Conservation (phyloP, 2,329 filamentous ascomycete genomes). For the Sporothrix inflata region DNA sequence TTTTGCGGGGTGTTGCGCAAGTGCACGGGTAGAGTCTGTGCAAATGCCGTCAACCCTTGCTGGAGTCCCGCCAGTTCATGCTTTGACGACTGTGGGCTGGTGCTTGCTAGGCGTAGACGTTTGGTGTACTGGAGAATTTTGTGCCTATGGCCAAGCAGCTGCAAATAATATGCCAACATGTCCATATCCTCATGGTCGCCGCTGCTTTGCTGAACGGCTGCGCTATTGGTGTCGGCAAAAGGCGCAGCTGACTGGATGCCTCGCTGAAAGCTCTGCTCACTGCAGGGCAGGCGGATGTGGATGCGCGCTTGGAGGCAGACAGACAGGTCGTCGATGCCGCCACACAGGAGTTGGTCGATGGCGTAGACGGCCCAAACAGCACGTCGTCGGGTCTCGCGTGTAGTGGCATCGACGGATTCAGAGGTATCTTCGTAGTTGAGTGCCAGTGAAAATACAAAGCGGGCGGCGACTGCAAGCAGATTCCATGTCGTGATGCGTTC, state of each 20-base stretch:
- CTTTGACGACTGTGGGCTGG: not conserved
- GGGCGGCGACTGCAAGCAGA: constrained; percentile 1
- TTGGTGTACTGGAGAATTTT: constrained; percentile 20
- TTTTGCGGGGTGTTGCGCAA: constrained; percentile 3
- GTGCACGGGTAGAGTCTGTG: not conserved
- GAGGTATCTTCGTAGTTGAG: constrained; percentile 23
- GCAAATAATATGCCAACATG: constrained; percentile 20
- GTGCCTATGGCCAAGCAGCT: constrained; percentile 1
- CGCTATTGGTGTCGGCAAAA: not conserved
- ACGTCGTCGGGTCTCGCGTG: constrained; percentile 36
- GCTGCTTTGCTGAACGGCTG: not conserved
- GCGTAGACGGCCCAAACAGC: constrained; percentile 39
- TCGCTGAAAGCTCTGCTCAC: constrained; percentile 20
- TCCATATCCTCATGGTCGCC: constrained; percentile 1
- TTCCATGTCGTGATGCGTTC: not conserved
- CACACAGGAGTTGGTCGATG: constrained; percentile 37
- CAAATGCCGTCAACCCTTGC: not conserved
- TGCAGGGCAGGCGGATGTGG: constrained; percentile 31
- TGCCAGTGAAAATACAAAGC: not conserved
- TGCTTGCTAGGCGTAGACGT: not conserved
- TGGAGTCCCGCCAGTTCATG: not conserved
- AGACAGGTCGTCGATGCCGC: constrained; percentile 39
- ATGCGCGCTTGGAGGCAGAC: constrained; percentile 37
- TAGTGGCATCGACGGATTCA: not conserved
- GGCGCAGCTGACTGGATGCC: constrained; percentile 5